phyloP scores from a whole-genome alignment of 768 basidiomycete species.

The Russula compacta region DNA sequence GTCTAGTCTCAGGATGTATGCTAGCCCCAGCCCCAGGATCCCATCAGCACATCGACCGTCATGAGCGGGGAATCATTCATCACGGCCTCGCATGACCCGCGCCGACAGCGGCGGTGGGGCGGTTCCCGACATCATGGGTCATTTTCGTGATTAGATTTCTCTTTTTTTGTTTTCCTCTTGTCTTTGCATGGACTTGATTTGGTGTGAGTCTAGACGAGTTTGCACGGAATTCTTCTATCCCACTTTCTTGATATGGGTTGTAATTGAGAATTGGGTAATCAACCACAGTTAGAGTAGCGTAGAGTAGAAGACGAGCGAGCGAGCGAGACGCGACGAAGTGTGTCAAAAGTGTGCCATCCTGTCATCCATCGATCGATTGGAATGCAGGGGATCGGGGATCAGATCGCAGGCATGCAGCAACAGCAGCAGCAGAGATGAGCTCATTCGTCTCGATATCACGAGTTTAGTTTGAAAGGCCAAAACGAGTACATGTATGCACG shows the following conservation, averaged over 20 bases:
- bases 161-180: neutral
- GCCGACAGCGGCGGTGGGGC: slow-evolving; percentile 10
- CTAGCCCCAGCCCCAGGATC: neutral
- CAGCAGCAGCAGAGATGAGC: too few relatives aligned
- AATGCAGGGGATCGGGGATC: slow-evolving; percentile 4
- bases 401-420: neutral
- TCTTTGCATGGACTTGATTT: neutral
- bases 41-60: slow-evolving; percentile 15
- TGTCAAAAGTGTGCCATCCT: too few relatives aligned
- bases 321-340: too few relatives aligned
- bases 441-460: too few relatives aligned
- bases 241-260: slow-evolving; percentile 9
- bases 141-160: slow-evolving; percentile 8
- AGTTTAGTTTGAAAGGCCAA: too few relatives aligned
- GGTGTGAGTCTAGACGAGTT: neutral
- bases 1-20: neutral
- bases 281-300: neutral
- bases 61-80: slow-evolving; percentile 16
- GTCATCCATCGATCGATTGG: neutral
- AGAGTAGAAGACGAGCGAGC: neutral
- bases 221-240: neutral
- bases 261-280: neutral
- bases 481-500: too few relatives aligned
- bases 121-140: slow-evolving; percentile 14
- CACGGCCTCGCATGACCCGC: slow-evolving; percentile 13